Percentiles rank a stretch among this genome's conserved stretches.
Conservation (phyloP, 2,329 filamentous ascomycete species). For the Colletotrichum sidae region DNA sequence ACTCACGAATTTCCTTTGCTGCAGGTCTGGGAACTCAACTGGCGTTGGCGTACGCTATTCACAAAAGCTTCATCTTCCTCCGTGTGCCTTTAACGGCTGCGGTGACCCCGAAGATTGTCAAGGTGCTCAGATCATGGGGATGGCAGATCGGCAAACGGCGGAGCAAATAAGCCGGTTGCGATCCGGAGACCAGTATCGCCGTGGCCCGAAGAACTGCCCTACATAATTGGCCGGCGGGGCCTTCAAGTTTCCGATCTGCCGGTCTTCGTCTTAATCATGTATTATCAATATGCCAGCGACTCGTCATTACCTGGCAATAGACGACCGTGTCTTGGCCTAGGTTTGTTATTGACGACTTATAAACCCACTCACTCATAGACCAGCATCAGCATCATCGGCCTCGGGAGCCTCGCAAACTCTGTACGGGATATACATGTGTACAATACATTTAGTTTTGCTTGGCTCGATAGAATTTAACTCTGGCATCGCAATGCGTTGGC, state of each 20-base stretch:
- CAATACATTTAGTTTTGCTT: conserved; percentile 28
- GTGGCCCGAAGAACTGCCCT: not conserved
- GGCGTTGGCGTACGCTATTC: conserved; percentile 93
- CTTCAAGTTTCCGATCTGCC: conserved; percentile 11
- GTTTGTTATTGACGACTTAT: conserved; percentile 25
- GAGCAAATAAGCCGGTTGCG: conserved; percentile 27
- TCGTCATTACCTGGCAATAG: conserved; percentile 23
- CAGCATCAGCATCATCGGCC: conserved; percentile 16
- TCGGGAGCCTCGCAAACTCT: conserved; percentile 16
- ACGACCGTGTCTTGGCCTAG: conserved; percentile 10
- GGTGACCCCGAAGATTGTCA: conserved; percentile 94
- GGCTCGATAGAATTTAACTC: conserved; percentile 29
- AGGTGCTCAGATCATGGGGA: conserved; percentile 86
- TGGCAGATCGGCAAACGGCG: conserved; percentile 87
- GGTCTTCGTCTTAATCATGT: conserved; percentile 16
- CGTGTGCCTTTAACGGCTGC: conserved; percentile 93
- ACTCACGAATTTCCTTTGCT: conserved; percentile 36
- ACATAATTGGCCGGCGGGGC: conserved; percentile 12
- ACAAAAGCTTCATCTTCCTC: conserved; percentile 97
- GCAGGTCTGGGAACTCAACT: conserved; percentile 81
- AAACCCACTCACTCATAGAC: conserved; percentile 35
- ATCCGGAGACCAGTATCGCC: conserved; percentile 5
- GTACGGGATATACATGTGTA: conserved; percentile 12
- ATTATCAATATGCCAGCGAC: conserved; percentile 20
- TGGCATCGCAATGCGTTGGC: conserved; percentile 19